Base-by-base conservation (phyloP, 129 eudicot genomes). In the Flaveria sonorensis region DNA sequence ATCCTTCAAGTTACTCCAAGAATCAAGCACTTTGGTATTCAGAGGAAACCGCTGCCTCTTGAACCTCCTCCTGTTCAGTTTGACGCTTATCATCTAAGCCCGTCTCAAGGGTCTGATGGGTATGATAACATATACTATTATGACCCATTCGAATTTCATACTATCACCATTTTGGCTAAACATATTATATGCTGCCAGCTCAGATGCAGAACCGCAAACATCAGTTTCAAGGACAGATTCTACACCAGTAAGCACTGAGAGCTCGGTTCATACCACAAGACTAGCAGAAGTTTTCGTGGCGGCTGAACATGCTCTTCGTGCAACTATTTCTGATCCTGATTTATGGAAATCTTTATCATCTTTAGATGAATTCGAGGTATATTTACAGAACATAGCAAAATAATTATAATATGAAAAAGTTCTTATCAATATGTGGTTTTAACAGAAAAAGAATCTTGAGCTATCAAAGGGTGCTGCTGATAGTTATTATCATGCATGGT, bases 391-490 rank as follows among this genome's bases (percentile, higher is more conserved):
- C n/a, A 67, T 64, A 19, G 36, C 57, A 32, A 12, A 42, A 32
- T n/a, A 23, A 51, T 52, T 30, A 13, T 52, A 23, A 28, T 14
- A 51, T 71, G 50, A 6, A 28, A 55, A 18, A 75, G 55, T 4
- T 26, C 15, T 47, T 62, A 42, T 61, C 2, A 6, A 13, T 50
- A 32, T 65, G 20, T 85, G 39, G 51, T 40, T 73, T 36, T 79
- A 47, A 48, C 92, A 95, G 97, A 63, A 85, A 83, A 92, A 85
- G 64, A 91, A 95, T 82, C 84, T 95, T 67, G 95, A 91, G 75
- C 87, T 92, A 32, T 81, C 92, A 53, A 95, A 89, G 73, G 97
- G 97, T 70, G 99, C 96, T 83, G 97, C 97, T 51, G 86, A 95
- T 47, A 91, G 87, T 74, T 95, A 95, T 76, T 92, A 92, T 82